A percentile compares a stretch with the other conserved stretches of the same genome.
Evolutionary conservation across 495 filamentous ascomycete genomes (phyloP).

Genomic region (Trichoderma orchidacearum): DNA sequence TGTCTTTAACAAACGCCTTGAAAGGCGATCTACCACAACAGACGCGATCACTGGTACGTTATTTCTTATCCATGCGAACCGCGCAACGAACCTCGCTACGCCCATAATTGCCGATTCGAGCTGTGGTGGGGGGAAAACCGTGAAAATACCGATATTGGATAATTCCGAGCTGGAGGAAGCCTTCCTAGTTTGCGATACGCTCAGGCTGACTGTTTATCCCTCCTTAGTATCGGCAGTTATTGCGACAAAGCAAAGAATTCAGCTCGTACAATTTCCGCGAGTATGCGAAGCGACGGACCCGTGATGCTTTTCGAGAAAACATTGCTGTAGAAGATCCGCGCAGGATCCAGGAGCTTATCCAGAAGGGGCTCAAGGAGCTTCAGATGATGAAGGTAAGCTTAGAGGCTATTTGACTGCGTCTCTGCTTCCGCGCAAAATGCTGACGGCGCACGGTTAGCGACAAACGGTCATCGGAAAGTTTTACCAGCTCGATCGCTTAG

Average conservation of each 20-base stretch:
- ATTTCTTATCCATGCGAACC: not conserved
- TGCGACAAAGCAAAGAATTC: conserved; percentile 79
- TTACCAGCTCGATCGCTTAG: conserved; percentile 80
- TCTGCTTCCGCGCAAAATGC: not conserved
- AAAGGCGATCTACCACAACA: conserved; percentile 55
- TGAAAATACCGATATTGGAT: not conserved
- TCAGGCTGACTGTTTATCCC: not conserved
- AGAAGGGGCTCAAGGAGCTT: conserved; percentile 75
- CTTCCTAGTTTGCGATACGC: not conserved
- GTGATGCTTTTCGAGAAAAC: conserved; percentile 79
- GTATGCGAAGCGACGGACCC: conserved; percentile 80
- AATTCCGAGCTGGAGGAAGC: not conserved
- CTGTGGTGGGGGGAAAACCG: not conserved
- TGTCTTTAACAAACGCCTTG: conserved; percentile 34
- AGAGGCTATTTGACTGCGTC: not conserved
- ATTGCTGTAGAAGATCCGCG: conserved; percentile 51
- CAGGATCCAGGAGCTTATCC: conserved; percentile 73
- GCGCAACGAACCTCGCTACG: not conserved
- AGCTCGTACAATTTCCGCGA: conserved; percentile 94
- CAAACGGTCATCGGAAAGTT: conserved; percentile 94
- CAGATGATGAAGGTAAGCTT: conserved; percentile 77
- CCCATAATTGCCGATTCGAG: not conserved
- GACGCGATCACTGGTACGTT: conserved; percentile 55
- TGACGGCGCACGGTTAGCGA: conserved; percentile 40
- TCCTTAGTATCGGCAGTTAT: conserved; percentile 73